These are phyloP conservation scores for Hymenochaete sp. DNA, from an alignment of 1,284 basidiomycete species.

Conservation along the genomic window DNA sequence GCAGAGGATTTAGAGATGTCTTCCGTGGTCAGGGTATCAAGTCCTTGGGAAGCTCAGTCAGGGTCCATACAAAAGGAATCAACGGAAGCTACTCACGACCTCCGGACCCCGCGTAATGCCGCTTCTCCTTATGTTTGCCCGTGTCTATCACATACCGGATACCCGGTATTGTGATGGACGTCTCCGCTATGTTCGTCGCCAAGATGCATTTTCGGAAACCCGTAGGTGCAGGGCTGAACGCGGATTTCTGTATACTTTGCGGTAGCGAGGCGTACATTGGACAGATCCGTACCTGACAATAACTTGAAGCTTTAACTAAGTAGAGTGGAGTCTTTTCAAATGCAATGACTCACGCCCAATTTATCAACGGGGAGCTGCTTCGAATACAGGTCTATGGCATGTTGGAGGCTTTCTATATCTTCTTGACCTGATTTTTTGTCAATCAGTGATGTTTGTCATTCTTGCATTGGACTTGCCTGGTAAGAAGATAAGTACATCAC, in stretches of 20 bases:
- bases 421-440: slow-evolving; percentile 65
- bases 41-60: slow-evolving; percentile 41
- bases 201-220: slow-evolving; percentile 84
- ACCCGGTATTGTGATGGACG: slow-evolving; percentile 94
- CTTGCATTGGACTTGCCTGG: slow-evolving; percentile 46
- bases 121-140: slow-evolving; percentile 93
- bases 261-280: slow-evolving; percentile 84
- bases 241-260: slow-evolving; percentile 67
- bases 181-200: slow-evolving; percentile 97
- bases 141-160: slow-evolving; percentile 94
- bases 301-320: slow-evolving; percentile 7
- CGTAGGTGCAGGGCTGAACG: slow-evolving; percentile 64
- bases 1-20: slow-evolving; percentile 87
- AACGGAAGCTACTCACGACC: slow-evolving; percentile 42
- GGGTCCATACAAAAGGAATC: slow-evolving; percentile 7
- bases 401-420: slow-evolving; percentile 86
- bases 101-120: slow-evolving; percentile 63
- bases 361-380: slow-evolving; percentile 52
- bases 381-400: slow-evolving; percentile 60
- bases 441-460: neutral
- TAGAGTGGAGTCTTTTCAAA: neutral
- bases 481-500: slow-evolving; percentile 91
- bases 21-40: slow-evolving; percentile 81
- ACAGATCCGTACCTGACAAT: slow-evolving; percentile 54
- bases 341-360: slow-evolving; percentile 36